Conservation (phyloP, 2,329 filamentous ascomycete species). For the Neonectria sp. region DNA sequence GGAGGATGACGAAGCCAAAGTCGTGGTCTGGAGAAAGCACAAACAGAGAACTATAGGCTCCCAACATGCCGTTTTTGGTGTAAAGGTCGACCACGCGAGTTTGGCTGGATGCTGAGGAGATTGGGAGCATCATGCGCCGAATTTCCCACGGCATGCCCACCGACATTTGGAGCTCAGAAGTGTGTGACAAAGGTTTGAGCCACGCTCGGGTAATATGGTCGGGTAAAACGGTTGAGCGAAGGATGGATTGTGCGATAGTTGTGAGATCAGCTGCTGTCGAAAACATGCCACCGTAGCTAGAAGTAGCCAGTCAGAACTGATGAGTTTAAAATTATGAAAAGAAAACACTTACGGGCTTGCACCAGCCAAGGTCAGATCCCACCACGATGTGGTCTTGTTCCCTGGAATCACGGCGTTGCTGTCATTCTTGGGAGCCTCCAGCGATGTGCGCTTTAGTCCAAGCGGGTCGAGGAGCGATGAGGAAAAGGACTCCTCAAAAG, state of each 20-base stretch:
- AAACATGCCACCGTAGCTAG: constrained; percentile 19
- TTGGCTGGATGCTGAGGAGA: constrained; percentile 41
- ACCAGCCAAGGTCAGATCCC: constrained; percentile 5
- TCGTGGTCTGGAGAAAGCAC: constrained; percentile 61
- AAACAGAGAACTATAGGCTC: constrained; percentile 55
- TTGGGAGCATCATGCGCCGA: constrained; percentile 42
- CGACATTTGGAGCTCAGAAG: constrained; percentile 51
- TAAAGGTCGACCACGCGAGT: constrained; percentile 60
- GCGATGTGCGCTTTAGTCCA: constrained; percentile 12
- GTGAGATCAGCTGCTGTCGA: constrained; percentile 14
- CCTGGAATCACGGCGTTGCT: constrained; percentile 23
- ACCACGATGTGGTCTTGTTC: constrained; percentile 11
- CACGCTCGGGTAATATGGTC: constrained; percentile 46
- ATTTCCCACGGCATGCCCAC: constrained; percentile 65
- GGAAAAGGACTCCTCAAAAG: constrained; percentile 14
- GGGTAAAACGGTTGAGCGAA: constrained; percentile 2
- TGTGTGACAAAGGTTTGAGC: constrained; percentile 59
- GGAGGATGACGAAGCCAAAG: constrained; percentile 37
- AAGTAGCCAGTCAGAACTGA: neutral
- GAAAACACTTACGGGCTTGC: constrained; percentile 16
- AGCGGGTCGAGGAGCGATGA: constrained; percentile 15
- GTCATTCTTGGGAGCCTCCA: constrained; percentile 22
- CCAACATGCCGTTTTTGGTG: constrained; percentile 59
- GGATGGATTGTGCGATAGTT: constrained; percentile 17
- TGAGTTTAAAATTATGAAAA: neutral